phyloP scores from a whole-genome alignment of 352 stramenopile genomes.

The Pythium grandisporangium region DNA sequence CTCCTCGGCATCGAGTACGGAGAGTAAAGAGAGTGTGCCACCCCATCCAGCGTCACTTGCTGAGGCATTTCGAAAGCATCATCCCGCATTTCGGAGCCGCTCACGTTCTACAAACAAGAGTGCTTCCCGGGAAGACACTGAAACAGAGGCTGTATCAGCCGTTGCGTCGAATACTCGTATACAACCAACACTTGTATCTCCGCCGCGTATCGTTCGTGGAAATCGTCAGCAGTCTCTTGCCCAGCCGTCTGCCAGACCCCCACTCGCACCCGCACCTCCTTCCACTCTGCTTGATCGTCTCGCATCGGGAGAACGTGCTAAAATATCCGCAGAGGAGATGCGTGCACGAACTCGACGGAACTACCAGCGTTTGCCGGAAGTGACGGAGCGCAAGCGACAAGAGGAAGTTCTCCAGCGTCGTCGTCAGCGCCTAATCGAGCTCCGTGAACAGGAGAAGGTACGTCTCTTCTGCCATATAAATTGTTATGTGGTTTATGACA shows the following conservation, averaged over 20 bases:
- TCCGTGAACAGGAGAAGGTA: slow-evolving; percentile 69
- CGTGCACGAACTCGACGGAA: slow-evolving; percentile 46
- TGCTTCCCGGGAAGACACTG: no score
- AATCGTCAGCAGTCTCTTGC: no score
- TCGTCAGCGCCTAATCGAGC: slow-evolving; percentile 46
- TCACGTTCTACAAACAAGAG: slow-evolving; percentile 11
- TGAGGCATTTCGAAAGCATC: slow-evolving; percentile 45
- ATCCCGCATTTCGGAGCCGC: slow-evolving; percentile 41
- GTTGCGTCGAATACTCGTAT: no score
- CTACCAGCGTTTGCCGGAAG: slow-evolving; percentile 65
- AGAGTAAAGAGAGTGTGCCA: no score
- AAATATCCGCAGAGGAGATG: slow-evolving; percentile 60
- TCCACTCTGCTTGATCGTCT: slow-evolving; percentile 33
- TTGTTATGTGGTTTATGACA: no score
- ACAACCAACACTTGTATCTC: no score
- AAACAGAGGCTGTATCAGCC: slow-evolving; percentile 18
- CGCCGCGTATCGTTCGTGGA: no score
- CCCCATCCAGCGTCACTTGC: slow-evolving; percentile 23
- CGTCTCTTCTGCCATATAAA: not conserved
- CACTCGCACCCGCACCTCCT: no score
- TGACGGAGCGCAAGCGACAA: slow-evolving; percentile 61
- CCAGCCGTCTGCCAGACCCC: no score
- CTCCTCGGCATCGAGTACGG: no score
- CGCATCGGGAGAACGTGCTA: slow-evolving; percentile 32
- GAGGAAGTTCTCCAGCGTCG: slow-evolving; percentile 61